phyloP scores from a whole-genome alignment of 2,329 filamentous ascomycete genomes.

The Anisogramma anomala region DNA sequence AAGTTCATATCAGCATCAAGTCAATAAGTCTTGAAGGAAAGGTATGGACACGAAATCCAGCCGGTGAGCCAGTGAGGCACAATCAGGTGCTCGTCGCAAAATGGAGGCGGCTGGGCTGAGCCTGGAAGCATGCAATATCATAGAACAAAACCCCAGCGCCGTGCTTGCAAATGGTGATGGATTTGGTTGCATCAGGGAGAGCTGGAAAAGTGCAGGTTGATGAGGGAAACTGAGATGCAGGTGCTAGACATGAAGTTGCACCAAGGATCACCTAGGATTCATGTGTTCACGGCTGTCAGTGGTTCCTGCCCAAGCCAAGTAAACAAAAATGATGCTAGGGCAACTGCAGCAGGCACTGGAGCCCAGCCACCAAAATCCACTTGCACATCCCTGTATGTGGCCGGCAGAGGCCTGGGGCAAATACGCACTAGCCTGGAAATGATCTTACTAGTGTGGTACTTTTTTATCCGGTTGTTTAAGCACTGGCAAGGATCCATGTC shows the following conservation, averaged over 20 bases:
- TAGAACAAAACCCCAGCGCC: neutral
- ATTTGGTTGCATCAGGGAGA: neutral
- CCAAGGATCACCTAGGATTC: too few relatives aligned
- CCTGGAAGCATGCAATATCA: neutral
- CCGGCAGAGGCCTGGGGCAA: too few relatives aligned
- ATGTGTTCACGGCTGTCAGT: conserved; percentile 1
- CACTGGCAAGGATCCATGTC: too few relatives aligned
- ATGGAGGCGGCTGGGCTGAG: neutral
- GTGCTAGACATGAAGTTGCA: conserved; percentile 8
- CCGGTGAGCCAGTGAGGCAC: neutral
- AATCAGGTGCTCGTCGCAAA: neutral
- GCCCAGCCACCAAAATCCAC: conserved; percentile 10
- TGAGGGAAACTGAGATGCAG: conserved; percentile 5
- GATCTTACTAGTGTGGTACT: too few relatives aligned
- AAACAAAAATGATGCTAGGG: conserved; percentile 16
- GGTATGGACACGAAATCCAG: conserved; percentile 4
- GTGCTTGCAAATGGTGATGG: conserved; percentile 8
- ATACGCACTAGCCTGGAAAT: too few relatives aligned
- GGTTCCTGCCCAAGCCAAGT: conserved; percentile 10
- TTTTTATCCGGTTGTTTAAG: too few relatives aligned
- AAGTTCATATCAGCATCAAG: conserved; percentile 13
- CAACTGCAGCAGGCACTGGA: conserved; percentile 11
- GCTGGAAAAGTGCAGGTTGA: neutral
- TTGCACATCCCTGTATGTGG: conserved; percentile 1
- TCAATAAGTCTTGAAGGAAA: neutral